Evolutionary conservation across 441 rosid genomes (phyloP), one percentile per base, ranked within the genome.

Genomic region (Pelargonium fulgidum): DNA sequence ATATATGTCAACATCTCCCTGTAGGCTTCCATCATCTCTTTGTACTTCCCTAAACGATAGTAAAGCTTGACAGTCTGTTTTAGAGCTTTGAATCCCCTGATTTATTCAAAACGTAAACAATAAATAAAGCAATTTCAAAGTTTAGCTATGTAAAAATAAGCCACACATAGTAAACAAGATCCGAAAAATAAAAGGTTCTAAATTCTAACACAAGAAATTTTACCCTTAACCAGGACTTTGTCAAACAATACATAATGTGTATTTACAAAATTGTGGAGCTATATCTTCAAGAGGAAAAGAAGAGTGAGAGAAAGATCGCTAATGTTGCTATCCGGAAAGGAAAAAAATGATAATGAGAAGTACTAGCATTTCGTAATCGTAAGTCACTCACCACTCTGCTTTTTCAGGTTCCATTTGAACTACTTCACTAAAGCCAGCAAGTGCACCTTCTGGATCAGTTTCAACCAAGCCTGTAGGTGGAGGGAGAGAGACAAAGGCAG

Each of bases 51-150:
- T 66, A 95, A 79, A 29, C 97, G 96, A 77, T 95, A 90, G 73
- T 95, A 95, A 45, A 95, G 89, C 87, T 95, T 95, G 64, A 92
- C 99, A 0, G 95, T 92, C 84, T 92, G 99, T 83, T 95, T 95
- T 10, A 95, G 87, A 64, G 99, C 90, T 81, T 95, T 95, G 79
- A 95, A 95, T 41, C 98, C 99, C 99, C 99, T 95, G 79, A 66
- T 44, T 33, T 33, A 33, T 33, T 33, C 39, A 33, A 33, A 33
- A 33, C 39, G 0, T 33, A 33, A 33, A 33, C 39, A 33, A 33
- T 33, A 33, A 33, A 33, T 4, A 33, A 33, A 56, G 24, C 62
- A 56, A 56, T 26, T 56, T 56, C 9, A 56, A 14, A 56, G 20
- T 16, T 6, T 17, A 24, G 9, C 19, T 24, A 56, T 56, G 62